Percentiles rank a stretch among this genome's conserved stretches.
These are phyloP conservation scores for Aspergillus spinulosporus DNA, from an alignment of 2,329 filamentous ascomycete species.

Conservation along the genomic window DNA sequence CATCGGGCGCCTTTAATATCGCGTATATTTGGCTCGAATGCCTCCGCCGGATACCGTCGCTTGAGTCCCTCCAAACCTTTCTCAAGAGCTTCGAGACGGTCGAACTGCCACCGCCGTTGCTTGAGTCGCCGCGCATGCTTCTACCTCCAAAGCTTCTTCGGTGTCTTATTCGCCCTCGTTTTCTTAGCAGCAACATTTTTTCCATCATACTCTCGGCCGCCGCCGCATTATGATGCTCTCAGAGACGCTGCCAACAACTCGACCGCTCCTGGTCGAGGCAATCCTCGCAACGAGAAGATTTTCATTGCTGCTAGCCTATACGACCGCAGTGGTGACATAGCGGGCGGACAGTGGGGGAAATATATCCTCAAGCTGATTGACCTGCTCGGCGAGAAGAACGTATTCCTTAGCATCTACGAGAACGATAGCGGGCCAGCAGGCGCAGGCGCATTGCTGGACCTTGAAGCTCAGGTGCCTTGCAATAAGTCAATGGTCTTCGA, in stretches of 20 bases:
- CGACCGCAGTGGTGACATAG: slow-evolving; percentile 61
- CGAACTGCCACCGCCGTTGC: slow-evolving; percentile 31
- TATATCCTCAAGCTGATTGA: slow-evolving; percentile 63
- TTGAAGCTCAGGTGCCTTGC: slow-evolving; percentile 55
- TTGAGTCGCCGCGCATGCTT: slow-evolving; percentile 34
- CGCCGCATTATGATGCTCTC: slow-evolving; percentile 52
- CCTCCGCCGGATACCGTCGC: slow-evolving; percentile 31
- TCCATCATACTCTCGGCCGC: slow-evolving; percentile 58
- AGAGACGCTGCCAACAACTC: slow-evolving; percentile 33
- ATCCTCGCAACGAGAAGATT: slow-evolving; percentile 62
- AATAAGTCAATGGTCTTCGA: slow-evolving; percentile 59
- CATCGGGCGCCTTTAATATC: slow-evolving; percentile 28
- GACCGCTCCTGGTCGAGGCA: slow-evolving; percentile 46
- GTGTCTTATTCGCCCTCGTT: slow-evolving; percentile 20
- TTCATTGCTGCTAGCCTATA: slow-evolving; percentile 73
- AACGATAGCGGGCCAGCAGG: slow-evolving; percentile 64
- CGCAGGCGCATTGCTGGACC: slow-evolving; percentile 53
- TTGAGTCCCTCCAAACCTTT: slow-evolving; percentile 30
- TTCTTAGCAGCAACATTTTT: slow-evolving; percentile 51
- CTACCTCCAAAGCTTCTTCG: slow-evolving; percentile 29
- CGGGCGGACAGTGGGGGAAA: slow-evolving; percentile 64
- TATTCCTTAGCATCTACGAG: slow-evolving; percentile 72
- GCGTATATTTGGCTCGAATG: slow-evolving; percentile 30
- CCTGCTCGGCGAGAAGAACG: slow-evolving; percentile 65
- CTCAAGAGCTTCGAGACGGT: slow-evolving; percentile 25